Conservation (phyloP, 768 basidiomycete species). For the Mycena chlorophos region DNA sequence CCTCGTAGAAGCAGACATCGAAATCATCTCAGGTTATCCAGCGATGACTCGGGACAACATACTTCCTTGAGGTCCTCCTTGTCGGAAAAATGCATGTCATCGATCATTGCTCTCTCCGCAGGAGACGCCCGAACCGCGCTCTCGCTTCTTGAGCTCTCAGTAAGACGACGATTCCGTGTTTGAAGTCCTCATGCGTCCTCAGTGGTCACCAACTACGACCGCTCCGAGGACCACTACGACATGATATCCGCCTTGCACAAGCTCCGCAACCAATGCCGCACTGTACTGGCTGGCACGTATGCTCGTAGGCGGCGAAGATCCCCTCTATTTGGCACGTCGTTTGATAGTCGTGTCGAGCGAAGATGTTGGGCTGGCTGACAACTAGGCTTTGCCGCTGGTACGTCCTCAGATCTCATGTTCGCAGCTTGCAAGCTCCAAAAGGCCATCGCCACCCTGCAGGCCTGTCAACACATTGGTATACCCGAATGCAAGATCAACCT, state of each 20-base stretch:
- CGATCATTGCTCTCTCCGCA: slow-evolving; percentile 52
- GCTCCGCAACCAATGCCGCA: slow-evolving; percentile 73
- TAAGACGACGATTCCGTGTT: slow-evolving; percentile 53
- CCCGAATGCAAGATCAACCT: slow-evolving; percentile 80
- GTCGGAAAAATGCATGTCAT: slow-evolving; percentile 46
- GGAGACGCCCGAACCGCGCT: slow-evolving; percentile 81
- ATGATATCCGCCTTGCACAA: slow-evolving; percentile 87
- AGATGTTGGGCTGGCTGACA: slow-evolving; percentile 81
- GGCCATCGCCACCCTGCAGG: slow-evolving; percentile 63
- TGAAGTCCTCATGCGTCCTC: slow-evolving; percentile 59
- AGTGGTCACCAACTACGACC: slow-evolving; percentile 68
- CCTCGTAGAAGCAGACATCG: slow-evolving; percentile 63
- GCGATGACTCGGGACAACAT: slow-evolving; percentile 23
- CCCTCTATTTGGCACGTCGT: slow-evolving; percentile 70
- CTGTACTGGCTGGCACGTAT: slow-evolving; percentile 89
- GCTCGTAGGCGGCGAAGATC: slow-evolving; percentile 80
- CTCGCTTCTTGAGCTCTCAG: slow-evolving; percentile 70
- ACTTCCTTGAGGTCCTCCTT: slow-evolving; percentile 36
- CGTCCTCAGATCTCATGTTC: slow-evolving; percentile 21
- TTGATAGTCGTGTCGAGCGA: slow-evolving; percentile 83
- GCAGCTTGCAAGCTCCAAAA: slow-evolving; percentile 24
- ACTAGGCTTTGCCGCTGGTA: slow-evolving; percentile 72
- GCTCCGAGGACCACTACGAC: slow-evolving; percentile 74
- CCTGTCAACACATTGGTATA: slow-evolving; percentile 75
- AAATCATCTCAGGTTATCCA: slow-evolving; percentile 56